Evolutionary conservation across 2,329 filamentous ascomycete genomes (phyloP), one percentile per base, ranked within the genome.

Genomic region (Phaeosphaeriaceae sp.): DNA sequence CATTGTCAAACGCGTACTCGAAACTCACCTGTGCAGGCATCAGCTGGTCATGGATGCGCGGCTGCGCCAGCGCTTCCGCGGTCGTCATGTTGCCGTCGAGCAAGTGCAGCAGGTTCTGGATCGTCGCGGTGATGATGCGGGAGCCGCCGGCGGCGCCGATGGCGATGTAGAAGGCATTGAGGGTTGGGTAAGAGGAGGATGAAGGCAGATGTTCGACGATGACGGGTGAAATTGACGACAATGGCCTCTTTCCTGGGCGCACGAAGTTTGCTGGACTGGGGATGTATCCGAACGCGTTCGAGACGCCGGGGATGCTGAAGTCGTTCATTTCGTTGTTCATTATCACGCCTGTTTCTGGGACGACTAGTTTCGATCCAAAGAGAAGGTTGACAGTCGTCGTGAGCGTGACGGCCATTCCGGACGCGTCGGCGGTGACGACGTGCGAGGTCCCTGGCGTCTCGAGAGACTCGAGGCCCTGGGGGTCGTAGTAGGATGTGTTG

Each of bases 381-480:
- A 95, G 83, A 4, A 95, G 83, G 76, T 97, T 97, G 56, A 97
- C 82, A 0, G 94, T 97, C 0, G 92, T 95, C 0, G 93, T 97
- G 13, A 93, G 83, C 1, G 91, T 90, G 36, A 96, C 85, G 1
- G 92, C 88, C 75, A 97, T 82, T 7, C 93, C 93, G 0, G 85
- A 83, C 7, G 78, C 76, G 75, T 97, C 94, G 0, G 89, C 88
- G 0, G 91, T 83, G 0, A 91, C 87, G 9, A 93, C 79, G 66
- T 93, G 91, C 19, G 87, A 89, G 0, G 91, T 94, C 1, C 91
- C 91, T 49, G 89, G 88, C 63, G 88, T 90, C 2, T 90, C 85
- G 17, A 91, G 82, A 5, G 85, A 84, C 71, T 90, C 90, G 13
- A 91, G 78, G 0, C 84, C 84, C 1, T 81, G 76, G 0, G 92